Conservation (phyloP, 2,329 filamentous ascomycete species). For the Ilyonectria mors-panacis region DNA sequence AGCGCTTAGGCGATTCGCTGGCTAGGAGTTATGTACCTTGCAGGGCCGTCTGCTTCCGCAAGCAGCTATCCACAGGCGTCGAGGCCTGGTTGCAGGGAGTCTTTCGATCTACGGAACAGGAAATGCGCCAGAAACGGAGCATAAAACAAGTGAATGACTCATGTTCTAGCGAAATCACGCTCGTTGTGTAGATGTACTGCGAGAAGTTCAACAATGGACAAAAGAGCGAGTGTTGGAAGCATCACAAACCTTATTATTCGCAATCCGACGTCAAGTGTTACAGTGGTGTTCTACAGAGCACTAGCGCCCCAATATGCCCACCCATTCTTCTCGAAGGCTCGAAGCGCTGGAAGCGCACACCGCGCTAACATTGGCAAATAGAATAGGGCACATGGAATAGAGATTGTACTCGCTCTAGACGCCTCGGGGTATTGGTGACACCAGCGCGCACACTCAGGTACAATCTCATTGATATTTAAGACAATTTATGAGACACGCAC, state of each 20-base stretch:
- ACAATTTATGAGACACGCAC: not conserved
- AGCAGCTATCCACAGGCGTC: constrained; percentile 6
- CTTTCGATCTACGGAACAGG: not conserved
- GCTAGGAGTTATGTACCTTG: constrained; percentile 30
- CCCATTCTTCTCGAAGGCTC: not conserved
- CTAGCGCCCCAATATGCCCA: not conserved
- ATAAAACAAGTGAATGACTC: not conserved
- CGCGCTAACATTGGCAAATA: not conserved
- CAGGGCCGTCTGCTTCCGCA: constrained; percentile 31
- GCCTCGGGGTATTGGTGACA: not conserved
- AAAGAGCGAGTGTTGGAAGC: not conserved
- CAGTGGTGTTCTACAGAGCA: not conserved
- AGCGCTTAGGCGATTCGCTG: constrained; percentile 28
- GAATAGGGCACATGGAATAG: no score
- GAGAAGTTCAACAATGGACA: not conserved
- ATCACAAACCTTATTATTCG: not conserved
- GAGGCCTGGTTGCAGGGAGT: not conserved
- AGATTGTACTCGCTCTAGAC: not conserved
- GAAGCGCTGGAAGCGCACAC: not conserved
- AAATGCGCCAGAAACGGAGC: not conserved
- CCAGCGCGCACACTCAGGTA: no score
- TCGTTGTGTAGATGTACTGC: not conserved
- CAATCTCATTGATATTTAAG: not conserved
- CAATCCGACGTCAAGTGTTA: not conserved
- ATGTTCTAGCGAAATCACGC: not conserved